Conservation (phyloP, 148 eudicot genomes). For the Silene uniflora region DNA sequence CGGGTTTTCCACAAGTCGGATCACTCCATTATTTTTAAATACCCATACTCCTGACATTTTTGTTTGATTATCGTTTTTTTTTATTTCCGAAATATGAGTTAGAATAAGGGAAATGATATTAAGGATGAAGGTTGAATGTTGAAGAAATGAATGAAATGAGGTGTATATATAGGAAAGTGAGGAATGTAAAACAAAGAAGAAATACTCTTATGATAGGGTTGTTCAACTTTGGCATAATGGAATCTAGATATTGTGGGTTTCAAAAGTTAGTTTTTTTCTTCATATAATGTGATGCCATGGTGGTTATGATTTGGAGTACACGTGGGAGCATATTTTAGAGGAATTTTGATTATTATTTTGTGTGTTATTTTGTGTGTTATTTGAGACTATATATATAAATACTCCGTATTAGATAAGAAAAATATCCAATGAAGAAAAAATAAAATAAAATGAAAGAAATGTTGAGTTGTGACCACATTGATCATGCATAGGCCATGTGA, state of each 20-base stretch:
- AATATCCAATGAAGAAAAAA: not conserved
- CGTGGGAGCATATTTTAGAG: constrained; percentile 21
- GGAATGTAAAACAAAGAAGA: constrained; percentile 20
- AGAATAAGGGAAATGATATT: not conserved
- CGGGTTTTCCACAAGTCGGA: constrained; percentile 37
- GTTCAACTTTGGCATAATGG: constrained; percentile 18
- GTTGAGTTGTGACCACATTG: constrained; percentile 22
- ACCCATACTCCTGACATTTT: constrained; percentile 47
- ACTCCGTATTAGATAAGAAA: not conserved
- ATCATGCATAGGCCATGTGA: constrained; percentile 34
- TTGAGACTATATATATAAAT: not conserved
- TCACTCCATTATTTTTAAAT: constrained; percentile 45
- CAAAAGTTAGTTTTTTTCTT: not conserved
- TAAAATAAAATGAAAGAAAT: not conserved
- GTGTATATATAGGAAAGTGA: constrained; percentile 3
- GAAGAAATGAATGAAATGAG: constrained; percentile 1
- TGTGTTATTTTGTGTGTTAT: too few species aligned
- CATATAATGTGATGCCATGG: constrained; percentile 2
- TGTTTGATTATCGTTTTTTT: not conserved
- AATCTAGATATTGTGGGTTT: constrained; percentile 29
- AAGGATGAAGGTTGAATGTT: constrained; percentile 11
- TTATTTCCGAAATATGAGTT: not conserved
- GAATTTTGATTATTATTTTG: constrained; percentile 16
- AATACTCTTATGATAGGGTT: constrained; percentile 16
- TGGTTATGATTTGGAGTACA: constrained; percentile 22